These are phyloP conservation scores for Lachnum nothofagi DNA, from an alignment of 2,329 filamentous ascomycete genomes.

Conservation along the genomic window DNA sequence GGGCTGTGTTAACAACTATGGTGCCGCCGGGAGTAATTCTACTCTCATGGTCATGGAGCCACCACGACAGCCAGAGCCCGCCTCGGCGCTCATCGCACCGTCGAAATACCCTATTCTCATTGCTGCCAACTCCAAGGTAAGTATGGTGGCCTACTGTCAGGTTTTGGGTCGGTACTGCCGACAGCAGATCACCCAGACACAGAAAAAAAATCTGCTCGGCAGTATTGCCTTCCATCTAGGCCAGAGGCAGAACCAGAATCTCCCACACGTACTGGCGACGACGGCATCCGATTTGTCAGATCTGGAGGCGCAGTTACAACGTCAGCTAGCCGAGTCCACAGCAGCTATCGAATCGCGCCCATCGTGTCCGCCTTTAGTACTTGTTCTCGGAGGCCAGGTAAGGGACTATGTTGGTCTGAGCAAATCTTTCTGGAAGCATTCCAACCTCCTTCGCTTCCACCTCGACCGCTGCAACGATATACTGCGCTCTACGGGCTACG, in stretches of 20 bases:
- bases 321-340: not conserved
- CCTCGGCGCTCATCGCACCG: not conserved
- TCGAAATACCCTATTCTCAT: slow-evolving; percentile 1
- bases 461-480: slow-evolving; percentile 34
- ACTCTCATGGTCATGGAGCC: slow-evolving; percentile 32
- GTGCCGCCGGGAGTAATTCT: slow-evolving; percentile 26
- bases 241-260: not conserved
- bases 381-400: slow-evolving; percentile 39
- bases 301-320: not conserved
- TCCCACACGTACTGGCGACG: not conserved
- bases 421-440: slow-evolving; percentile 27
- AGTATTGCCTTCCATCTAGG: not conserved
- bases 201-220: not conserved
- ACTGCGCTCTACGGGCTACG: slow-evolving; percentile 27
- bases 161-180: not conserved
- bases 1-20: slow-evolving; percentile 29
- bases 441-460: slow-evolving; percentile 29
- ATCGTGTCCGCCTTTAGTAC: slow-evolving; percentile 22
- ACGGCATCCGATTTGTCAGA: not conserved
- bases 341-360: not conserved
- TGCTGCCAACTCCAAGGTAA: not conserved
- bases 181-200: not conserved
- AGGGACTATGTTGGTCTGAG: slow-evolving; percentile 31
- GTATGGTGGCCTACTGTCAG: not conserved
- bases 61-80: not conserved